phyloP scores from a whole-genome alignment of 768 basidiomycete genomes.

The Suillus spraguei region DNA sequence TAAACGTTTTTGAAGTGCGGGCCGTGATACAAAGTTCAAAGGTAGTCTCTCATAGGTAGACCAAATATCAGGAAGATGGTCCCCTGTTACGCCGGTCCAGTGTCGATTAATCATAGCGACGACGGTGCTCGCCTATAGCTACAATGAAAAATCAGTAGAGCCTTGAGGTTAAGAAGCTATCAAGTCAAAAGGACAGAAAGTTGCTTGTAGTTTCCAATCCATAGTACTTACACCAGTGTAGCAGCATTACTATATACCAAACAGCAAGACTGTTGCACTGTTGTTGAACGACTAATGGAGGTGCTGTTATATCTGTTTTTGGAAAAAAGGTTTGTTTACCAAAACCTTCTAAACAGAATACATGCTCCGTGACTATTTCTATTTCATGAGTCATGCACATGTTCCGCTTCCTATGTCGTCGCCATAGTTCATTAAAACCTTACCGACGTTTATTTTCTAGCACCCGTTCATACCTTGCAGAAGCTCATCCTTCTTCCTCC shows the following conservation, averaged over 20 bases:
- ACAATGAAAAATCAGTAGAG: background rate
- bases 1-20: background rate
- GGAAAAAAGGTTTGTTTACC: background rate
- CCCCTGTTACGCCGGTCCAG: background rate
- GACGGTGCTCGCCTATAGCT: background rate
- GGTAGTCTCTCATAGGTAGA: background rate
- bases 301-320: background rate
- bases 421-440: slow-evolving; percentile 7
- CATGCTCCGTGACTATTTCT: background rate
- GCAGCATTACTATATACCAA: background rate
- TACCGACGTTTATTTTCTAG: slow-evolving; percentile 1
- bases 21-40: background rate
- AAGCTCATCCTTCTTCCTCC: background rate
- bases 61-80: background rate
- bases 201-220: background rate
- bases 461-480: slow-evolving; percentile 11
- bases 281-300: background rate
- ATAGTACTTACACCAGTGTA: background rate
- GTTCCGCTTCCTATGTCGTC: slow-evolving; percentile 11
- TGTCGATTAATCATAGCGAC: background rate
- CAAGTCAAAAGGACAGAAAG: background rate
- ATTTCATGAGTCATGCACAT: background rate
- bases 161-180: background rate
- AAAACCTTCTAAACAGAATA: background rate
- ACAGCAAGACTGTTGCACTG: background rate